Percentiles rank a stretch among this genome's conserved stretches.
Evolutionary conservation across 805 yeast species (phyloP).

Genomic region (Myxozyma lipomycoides): DNA sequence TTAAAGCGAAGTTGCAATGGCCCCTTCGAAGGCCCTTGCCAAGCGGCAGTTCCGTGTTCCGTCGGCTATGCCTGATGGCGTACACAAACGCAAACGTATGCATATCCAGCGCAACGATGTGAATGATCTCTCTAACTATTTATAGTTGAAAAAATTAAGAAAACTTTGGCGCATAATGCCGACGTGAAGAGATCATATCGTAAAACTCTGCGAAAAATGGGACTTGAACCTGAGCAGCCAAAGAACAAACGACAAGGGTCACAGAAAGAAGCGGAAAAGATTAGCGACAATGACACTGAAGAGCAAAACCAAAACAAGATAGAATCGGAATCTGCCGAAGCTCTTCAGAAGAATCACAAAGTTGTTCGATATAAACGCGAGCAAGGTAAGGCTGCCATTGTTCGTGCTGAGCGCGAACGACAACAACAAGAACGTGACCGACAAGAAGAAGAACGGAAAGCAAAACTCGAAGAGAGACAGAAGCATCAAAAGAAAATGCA

Average conservation of each 20-base stretch:
- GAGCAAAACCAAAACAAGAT: not conserved
- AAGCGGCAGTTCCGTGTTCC: conserved; percentile 12
- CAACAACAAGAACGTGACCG: conserved; percentile 2
- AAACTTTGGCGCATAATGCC: conserved; percentile 18
- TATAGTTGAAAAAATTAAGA: conserved; percentile 21
- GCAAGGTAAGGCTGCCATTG: conserved; percentile 12
- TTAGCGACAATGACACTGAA: too few relatives aligned
- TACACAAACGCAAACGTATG: conserved; percentile 25
- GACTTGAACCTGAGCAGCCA: conserved; percentile 5
- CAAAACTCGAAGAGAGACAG: conserved; percentile 12
- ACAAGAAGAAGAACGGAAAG: conserved; percentile 10
- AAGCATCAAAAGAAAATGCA: conserved; percentile 12
- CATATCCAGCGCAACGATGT: not conserved
- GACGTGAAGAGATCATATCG: conserved; percentile 20
- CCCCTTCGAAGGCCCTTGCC: too few relatives aligned
- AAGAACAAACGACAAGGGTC: not conserved
- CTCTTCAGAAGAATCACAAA: conserved; percentile 2
- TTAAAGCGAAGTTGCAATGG: too few relatives aligned
- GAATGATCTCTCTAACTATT: too few relatives aligned
- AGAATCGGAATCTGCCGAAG: not conserved
- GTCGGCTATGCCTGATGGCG: conserved; percentile 24
- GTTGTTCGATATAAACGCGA: conserved; percentile 14
- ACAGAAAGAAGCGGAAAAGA: not conserved
- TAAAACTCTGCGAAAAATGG: conserved; percentile 19
- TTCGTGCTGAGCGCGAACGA: conserved; percentile 10